phyloP scores from a whole-genome alignment of 371 early-diverging fungal genomes.

The Mortierella sp. region DNA sequence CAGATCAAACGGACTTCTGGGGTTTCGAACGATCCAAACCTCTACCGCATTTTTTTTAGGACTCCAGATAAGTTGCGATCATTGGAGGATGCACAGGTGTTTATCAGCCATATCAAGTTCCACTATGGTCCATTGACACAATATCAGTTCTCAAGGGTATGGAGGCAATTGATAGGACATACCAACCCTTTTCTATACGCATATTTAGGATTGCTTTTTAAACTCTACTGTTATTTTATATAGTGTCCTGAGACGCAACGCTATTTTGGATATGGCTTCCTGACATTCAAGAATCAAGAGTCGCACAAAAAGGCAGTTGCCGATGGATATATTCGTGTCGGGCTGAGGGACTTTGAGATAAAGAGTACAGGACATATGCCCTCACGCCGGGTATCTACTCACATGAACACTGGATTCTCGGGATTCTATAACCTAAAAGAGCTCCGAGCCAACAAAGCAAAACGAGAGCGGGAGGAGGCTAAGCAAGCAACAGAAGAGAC shows the following conservation, averaged over 20 bases:
- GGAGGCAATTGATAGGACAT: neutral
- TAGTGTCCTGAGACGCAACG: slow-evolving; percentile 53
- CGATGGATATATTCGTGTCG: slow-evolving; percentile 42
- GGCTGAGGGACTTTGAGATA: slow-evolving; percentile 46
- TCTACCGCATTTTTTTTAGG: slow-evolving; percentile 44
- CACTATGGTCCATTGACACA: slow-evolving; percentile 50
- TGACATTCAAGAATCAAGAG: slow-evolving; percentile 46
- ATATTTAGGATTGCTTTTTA: neutral
- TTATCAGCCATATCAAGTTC: slow-evolving; percentile 45
- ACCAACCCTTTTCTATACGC: neutral
- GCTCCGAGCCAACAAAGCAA: slow-evolving; percentile 16
- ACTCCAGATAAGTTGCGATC: slow-evolving; percentile 50
- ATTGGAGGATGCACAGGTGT: slow-evolving; percentile 54
- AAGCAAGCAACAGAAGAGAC: neutral
- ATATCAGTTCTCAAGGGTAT: slow-evolving; percentile 54
- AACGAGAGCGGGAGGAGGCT: neutral
- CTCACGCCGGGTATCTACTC: neutral
- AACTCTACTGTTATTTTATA: neutral
- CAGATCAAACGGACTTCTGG: neutral
- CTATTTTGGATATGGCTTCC: slow-evolving; percentile 54
- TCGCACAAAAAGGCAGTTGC: slow-evolving; percentile 34
- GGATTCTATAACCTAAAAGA: slow-evolving; percentile 37
- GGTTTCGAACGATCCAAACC: slow-evolving; percentile 20
- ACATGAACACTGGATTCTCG: slow-evolving; percentile 35
- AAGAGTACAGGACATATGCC: slow-evolving; percentile 28